Conservation (phyloP, 805 yeast genomes). For the Candida michaelii region DNA sequence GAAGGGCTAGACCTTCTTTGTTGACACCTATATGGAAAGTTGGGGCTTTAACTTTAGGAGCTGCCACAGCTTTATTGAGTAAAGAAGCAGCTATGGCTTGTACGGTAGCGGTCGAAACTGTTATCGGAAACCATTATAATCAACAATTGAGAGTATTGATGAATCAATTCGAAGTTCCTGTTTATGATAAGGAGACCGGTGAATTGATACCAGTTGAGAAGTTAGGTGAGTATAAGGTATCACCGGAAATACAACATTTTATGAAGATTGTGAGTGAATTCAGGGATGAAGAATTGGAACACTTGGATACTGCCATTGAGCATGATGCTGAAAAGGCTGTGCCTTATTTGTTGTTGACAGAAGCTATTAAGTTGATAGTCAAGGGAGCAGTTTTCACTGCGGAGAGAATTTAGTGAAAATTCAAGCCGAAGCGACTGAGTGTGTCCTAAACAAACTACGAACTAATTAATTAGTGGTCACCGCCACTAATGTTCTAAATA, state of each 20-base stretch:
- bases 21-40: constrained; percentile 91
- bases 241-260: constrained; percentile 58
- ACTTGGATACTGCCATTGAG: constrained; percentile 88
- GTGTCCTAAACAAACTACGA: too few relatives aligned
- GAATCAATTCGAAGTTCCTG: constrained; percentile 58
- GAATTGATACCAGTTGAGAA: constrained; percentile 21
- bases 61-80: constrained; percentile 79
- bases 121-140: constrained; percentile 94
- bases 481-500: too few relatives aligned
- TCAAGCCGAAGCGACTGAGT: too few relatives aligned
- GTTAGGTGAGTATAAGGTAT: constrained; percentile 28
- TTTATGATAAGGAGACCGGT: constrained; percentile 36
- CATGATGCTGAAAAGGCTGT: constrained; percentile 91
- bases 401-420: constrained; percentile 74
- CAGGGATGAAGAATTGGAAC: constrained; percentile 94
- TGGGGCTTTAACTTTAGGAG: constrained; percentile 87
- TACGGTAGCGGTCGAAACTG: constrained; percentile 98
- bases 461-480: too few relatives aligned
- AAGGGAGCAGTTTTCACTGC: constrained; percentile 90
- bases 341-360: constrained; percentile 87
- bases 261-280: constrained; percentile 67
- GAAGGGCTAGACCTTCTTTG: constrained; percentile 87
- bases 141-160: constrained; percentile 77
- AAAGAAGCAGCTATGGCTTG: constrained; percentile 99
- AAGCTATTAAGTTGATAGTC: constrained; percentile 79